Conservation (phyloP, 2,329 filamentous ascomycete species). For the Penicillium paneum region DNA sequence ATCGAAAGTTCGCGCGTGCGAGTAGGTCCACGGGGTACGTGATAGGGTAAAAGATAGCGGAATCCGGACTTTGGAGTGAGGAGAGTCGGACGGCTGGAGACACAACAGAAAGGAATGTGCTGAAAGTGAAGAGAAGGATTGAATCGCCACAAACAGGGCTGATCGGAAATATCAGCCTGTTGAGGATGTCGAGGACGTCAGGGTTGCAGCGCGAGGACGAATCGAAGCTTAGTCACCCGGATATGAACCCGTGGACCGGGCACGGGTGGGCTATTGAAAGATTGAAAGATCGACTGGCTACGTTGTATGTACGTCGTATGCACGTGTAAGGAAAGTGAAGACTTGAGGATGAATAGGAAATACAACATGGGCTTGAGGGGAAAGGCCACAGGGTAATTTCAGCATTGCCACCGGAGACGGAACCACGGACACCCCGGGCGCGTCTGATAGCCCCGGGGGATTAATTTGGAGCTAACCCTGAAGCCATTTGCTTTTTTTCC, state of each 20-base stretch:
- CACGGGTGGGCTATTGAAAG: background rate
- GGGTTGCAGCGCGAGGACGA: background rate
- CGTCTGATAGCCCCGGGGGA: background rate
- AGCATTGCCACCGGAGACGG: conserved; percentile 7
- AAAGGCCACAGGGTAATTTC: background rate
- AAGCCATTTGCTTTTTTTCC: background rate
- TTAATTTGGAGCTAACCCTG: conserved; percentile 3
- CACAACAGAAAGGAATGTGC: conserved; percentile 18
- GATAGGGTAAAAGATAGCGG: conserved; percentile 10
- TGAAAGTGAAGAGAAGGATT: conserved; percentile 9
- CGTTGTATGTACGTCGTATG: background rate
- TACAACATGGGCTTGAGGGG: background rate
- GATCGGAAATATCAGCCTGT: conserved; percentile 9
- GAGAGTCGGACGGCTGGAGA: background rate
- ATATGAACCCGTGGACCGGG: background rate
- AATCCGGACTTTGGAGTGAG: background rate
- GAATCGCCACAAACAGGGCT: conserved; percentile 7
- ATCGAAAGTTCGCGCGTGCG: conserved; percentile 24
- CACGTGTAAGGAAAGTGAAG: background rate
- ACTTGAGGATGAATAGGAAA: background rate
- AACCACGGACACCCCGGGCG: conserved; percentile 3
- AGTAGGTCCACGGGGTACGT: background rate
- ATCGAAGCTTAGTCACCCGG: conserved; percentile 9
- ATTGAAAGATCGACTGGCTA: conserved; percentile 7
- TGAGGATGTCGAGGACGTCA: background rate